Percentiles rank a stretch among this genome's conserved stretches.
These are phyloP conservation scores for Mycena sp. DNA, from an alignment of 1,284 basidiomycete species.

Conservation along the genomic window DNA sequence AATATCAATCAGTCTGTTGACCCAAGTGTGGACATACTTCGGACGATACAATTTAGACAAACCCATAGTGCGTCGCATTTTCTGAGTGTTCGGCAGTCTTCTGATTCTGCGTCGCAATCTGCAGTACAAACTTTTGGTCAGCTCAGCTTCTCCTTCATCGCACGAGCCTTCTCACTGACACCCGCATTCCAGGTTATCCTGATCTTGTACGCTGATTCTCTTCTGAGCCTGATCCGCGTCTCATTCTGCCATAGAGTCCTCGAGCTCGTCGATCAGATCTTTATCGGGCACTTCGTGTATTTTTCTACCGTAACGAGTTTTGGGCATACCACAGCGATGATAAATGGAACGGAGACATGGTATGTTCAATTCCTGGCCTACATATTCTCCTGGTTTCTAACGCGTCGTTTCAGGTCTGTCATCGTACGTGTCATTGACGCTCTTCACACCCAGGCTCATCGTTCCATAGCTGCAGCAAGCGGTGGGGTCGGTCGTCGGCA, in stretches of 20 bases:
- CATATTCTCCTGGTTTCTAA: not conserved
- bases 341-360: conserved; percentile 58
- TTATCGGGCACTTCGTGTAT: conserved; percentile 68
- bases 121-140: conserved; percentile 64
- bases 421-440: conserved; percentile 50
- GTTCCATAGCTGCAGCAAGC: conserved; percentile 56
- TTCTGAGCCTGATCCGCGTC: not conserved
- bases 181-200: not conserved
- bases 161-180: not conserved
- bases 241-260: conserved; percentile 50
- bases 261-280: conserved; percentile 62
- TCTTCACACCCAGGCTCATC: not conserved
- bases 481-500: conserved; percentile 50
- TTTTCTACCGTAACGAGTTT: conserved; percentile 64
- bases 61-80: not conserved
- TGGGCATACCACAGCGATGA: conserved; percentile 50
- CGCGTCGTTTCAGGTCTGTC: conserved; percentile 48
- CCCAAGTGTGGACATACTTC: conserved; percentile 68
- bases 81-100: not conserved
- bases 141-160: conserved; percentile 33
- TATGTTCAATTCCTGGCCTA: conserved; percentile 32
- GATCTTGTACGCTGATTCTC: not conserved
- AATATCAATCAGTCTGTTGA: conserved; percentile 47
- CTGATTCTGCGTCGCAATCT: not conserved
- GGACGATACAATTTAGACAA: conserved; percentile 65